These are phyloP conservation scores for Puccinia brachypodii DNA, from an alignment of 1,284 basidiomycete species.

Conservation along the genomic window DNA sequence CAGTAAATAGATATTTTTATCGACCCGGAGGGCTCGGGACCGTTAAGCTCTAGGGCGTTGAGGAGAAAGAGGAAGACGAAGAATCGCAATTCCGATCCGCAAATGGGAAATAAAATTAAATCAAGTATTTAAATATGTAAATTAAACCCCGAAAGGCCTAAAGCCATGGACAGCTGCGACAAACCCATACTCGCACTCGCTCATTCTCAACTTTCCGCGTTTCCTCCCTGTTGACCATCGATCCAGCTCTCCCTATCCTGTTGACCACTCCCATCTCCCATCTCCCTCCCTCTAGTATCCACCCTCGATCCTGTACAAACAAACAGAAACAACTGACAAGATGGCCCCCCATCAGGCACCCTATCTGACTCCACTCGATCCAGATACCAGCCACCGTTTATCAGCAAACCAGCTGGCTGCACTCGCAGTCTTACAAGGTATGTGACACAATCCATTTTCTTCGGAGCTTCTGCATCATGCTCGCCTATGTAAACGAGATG, in stretches of 20 bases:
- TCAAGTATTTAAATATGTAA: too few relatives aligned
- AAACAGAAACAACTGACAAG: neutral
- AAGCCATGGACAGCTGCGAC: neutral
- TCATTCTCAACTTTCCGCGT: neutral
- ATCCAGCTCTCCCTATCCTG: neutral
- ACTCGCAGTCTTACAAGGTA: slow-evolving; percentile 9
- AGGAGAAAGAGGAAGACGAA: too few relatives aligned
- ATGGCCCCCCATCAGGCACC: neutral
- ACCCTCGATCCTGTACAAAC: neutral
- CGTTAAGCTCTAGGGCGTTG: too few relatives aligned
- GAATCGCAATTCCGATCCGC: too few relatives aligned
- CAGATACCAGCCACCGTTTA: neutral
- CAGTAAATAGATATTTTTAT: too few relatives aligned
- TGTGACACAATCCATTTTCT: neutral
- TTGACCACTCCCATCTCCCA: too few relatives aligned
- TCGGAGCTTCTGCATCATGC: neutral
- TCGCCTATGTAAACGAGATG: too few relatives aligned
- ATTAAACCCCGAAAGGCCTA: neutral
- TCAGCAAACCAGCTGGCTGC: neutral
- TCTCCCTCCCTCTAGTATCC: too few relatives aligned
- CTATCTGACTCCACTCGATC: slow-evolving; percentile 13
- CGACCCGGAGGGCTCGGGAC: too few relatives aligned
- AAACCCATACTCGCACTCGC: neutral
- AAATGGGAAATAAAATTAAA: too few relatives aligned
- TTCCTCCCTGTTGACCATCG: neutral